These are phyloP conservation scores for Diospyros kaki DNA, from an alignment of 148 eudicot genomes.

Conservation along the genomic window DNA sequence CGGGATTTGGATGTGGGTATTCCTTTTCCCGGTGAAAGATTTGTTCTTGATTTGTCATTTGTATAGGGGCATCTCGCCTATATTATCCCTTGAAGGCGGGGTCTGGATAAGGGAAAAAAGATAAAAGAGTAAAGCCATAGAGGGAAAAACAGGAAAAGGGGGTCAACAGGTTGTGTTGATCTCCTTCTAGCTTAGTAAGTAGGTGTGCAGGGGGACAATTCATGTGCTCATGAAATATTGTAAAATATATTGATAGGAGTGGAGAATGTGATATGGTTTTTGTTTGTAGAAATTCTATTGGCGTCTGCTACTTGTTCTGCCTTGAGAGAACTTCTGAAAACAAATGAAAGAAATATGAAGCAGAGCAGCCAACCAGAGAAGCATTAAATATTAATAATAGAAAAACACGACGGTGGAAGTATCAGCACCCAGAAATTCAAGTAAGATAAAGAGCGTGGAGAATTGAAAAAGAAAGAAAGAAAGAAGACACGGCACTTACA, in stretches of 20 bases:
- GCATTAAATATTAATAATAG: too few relatives aligned
- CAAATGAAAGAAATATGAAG: not conserved
- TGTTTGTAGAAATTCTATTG: slow-evolving; percentile 23
- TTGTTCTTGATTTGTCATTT: slow-evolving; percentile 34
- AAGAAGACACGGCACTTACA: slow-evolving; percentile 8
- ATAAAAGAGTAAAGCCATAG: not conserved
- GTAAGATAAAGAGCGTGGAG: not conserved
- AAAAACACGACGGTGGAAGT: not conserved
- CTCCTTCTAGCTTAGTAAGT: slow-evolving; percentile 30
- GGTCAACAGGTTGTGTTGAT: slow-evolving; percentile 44
- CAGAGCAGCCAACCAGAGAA: not conserved
- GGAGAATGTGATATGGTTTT: slow-evolving; percentile 28
- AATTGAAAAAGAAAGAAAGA: not conserved
- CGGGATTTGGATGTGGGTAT: slow-evolving; percentile 43
- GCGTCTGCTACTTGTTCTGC: not conserved
- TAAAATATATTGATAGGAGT: slow-evolving; percentile 27
- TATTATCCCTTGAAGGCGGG: slow-evolving; percentile 35
- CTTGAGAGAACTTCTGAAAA: not conserved
- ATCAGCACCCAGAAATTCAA: not conserved
- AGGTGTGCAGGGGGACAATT: slow-evolving; percentile 52
- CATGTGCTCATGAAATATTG: slow-evolving; percentile 36
- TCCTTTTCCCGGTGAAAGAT: slow-evolving; percentile 33
- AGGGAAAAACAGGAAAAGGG: slow-evolving; percentile 25
- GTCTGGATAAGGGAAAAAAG: slow-evolving; percentile 21
- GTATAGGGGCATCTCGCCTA: slow-evolving; percentile 75